Percentiles rank a stretch among this genome's conserved stretches.
These are phyloP conservation scores for Penicillium fimorum DNA, from an alignment of 495 filamentous ascomycete genomes.

Conservation along the genomic window DNA sequence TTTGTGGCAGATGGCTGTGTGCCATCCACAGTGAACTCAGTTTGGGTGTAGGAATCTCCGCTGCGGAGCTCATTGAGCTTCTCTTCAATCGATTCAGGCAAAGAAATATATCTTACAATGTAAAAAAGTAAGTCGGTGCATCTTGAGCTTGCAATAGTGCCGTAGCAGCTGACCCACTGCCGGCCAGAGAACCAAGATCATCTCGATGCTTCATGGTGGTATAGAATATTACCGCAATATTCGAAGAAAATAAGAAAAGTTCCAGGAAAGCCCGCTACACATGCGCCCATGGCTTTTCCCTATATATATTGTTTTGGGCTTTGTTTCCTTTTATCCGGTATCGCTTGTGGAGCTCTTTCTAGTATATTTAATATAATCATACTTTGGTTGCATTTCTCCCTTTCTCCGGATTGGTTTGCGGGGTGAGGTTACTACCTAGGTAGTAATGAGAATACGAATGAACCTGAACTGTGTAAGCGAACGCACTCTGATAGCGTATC, in stretches of 20 bases:
- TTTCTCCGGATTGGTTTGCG: background rate
- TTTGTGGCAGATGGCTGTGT: conserved; percentile 60
- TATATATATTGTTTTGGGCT: background rate
- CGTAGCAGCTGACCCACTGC: conserved; percentile 17
- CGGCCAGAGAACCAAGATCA: background rate
- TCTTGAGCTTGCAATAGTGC: conserved; percentile 12
- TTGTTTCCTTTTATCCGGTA: background rate
- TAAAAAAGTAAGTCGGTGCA: conserved; percentile 34
- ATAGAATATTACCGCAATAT: background rate
- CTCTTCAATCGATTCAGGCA: background rate
- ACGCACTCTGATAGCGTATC: background rate
- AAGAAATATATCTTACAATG: conserved; percentile 28
- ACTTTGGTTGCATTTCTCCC: background rate
- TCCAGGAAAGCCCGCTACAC: background rate
- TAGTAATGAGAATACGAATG: background rate
- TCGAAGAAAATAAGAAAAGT: background rate
- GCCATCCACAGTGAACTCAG: conserved; percentile 61
- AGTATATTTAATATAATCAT: background rate
- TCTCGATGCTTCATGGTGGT: background rate
- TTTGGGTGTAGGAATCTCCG: conserved; percentile 62
- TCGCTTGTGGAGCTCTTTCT: background rate
- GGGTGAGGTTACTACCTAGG: background rate
- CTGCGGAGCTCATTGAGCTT: conserved; percentile 15
- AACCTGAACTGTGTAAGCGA: background rate
- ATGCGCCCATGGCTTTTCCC: background rate